These are phyloP conservation scores for Lentinula edodes DNA, from an alignment of 768 basidiomycete genomes.

Conservation along the genomic window DNA sequence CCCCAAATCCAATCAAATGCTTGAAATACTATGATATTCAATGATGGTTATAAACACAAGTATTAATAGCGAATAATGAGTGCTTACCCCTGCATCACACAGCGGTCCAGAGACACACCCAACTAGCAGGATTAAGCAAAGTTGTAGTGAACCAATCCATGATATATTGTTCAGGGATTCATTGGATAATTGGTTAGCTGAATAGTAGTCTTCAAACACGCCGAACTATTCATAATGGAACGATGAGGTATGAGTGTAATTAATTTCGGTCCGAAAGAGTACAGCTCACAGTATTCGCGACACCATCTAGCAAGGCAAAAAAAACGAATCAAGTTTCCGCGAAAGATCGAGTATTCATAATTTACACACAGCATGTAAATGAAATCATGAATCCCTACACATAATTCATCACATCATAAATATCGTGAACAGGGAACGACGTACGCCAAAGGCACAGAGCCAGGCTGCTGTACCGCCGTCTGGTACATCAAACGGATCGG, in stretches of 20 bases:
- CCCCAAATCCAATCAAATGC: slow-evolving; percentile 11
- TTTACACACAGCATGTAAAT: slow-evolving; percentile 13
- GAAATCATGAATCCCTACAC: slow-evolving; percentile 14
- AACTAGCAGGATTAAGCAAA: slow-evolving; percentile 12
- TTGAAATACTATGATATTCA: slow-evolving; percentile 9
- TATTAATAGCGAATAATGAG: neutral
- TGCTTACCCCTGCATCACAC: slow-evolving; percentile 12
- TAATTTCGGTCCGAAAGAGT: neutral
- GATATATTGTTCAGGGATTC: slow-evolving; percentile 13
- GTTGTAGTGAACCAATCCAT: slow-evolving; percentile 19
- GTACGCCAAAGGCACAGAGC: slow-evolving; percentile 13
- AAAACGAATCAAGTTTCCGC: neutral
- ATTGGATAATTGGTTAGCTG: slow-evolving; percentile 11
- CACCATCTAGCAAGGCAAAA: slow-evolving; percentile 7
- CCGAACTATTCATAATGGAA: slow-evolving; percentile 10
- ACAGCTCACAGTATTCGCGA: slow-evolving; percentile 11
- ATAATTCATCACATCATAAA: neutral
- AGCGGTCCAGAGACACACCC: slow-evolving; percentile 13
- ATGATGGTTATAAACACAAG: neutral
- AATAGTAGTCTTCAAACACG: slow-evolving; percentile 14
- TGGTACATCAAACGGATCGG: slow-evolving; percentile 1
- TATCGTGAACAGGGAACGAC: neutral
- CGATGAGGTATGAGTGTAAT: neutral
- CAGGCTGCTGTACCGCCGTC: slow-evolving; percentile 12
- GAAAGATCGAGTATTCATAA: neutral